Evolutionary conservation across 257 asterid species (phyloP), one percentile per base, ranked within the genome.

Genomic region (Apocynum venetum): DNA sequence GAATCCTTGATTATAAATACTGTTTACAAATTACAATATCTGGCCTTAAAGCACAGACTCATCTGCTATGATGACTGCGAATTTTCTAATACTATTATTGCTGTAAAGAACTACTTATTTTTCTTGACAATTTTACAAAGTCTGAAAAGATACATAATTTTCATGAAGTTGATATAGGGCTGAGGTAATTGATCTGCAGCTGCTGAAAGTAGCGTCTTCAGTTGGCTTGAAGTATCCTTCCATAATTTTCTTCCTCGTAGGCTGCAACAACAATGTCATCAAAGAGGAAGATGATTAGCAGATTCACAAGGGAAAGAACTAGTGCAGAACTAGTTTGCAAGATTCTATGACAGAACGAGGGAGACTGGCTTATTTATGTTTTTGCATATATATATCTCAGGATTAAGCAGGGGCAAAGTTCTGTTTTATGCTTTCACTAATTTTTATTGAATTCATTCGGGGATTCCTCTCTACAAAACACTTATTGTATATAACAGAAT

Each of bases 181-280:
- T 51, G 41, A 65, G 51, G 31, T 49, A 20, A 43, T 73, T 8
- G 59, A 40, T 76, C 38, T 75, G 59, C 59, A 43, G 43, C 48
- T 56, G 72, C 38, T 14, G 17, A 68, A 41, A 66, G 67, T 80
- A 38, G 7, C 40, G 43, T 80, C 87, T 85, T 95, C 89, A 96
- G 92, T 96, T 91, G 77, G 96, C 41, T 82, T 96, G 98, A 77
- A 93, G 97, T 81, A 91, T 88, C 86, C 89, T 90, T 78, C 91
- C 98, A 35, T 83, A 89, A 75, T 76, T 85, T 83, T 91, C 88
- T 64, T 96, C 99, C 83, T 90, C 97, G 67, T 38, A 3, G 65
- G 72, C 98, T 89, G 92, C 75, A 77, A 74, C 63, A 83, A 78
- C 36, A 80, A 57, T 57, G 52, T 67, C 79, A 71, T 17, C 55